Base-by-base conservation (phyloP, 371 early-diverging fungal genomes). In the Mortierella polycephala region DNA sequence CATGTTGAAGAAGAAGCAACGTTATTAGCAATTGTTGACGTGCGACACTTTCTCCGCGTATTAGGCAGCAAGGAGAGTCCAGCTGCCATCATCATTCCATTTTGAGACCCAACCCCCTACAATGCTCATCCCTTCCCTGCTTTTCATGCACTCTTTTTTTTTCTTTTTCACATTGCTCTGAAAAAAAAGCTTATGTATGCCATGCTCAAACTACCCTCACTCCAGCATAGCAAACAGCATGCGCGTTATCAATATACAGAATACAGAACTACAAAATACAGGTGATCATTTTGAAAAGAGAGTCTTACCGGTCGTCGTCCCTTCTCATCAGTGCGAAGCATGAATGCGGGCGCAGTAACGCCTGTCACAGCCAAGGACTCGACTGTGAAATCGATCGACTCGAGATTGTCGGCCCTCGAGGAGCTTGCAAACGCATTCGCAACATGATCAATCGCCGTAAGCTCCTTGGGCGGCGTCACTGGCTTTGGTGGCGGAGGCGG, bases 261-360 rank as follows among this genome's bases (percentile, higher is more conserved):
- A 42, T 37, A 83, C 57, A 51, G 42, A 51, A 7, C 10, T 45
- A 45, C 46, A 45, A 21, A 20, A n/a, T 14, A 21, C 13, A 13
- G 58, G 8, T 11, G 21, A 20, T 9, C 14, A 0, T 5, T 13
- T 18, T 10, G 12, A 18, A 10, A 37, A 13, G 42, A 39, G 13
- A 47, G 7, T 54, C 82, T 74, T 74, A 83, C 83, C 58, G 82
- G 62, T 66, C 75, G 73, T 47, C 80, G 67, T 7, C 72, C 80
- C 65, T 70, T 74, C 21, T 73, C 61, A 47, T 83, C 83, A 51
- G 62, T 69, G 42, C 39, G 57, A 5, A 72, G 16, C 50, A 82
- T 60, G 45, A 83, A 82, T 41, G 67, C 79, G 18, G 83, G 83
- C 11, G 75, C 82, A 16, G 75, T 60, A 18, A 72, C 67, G 30